These are phyloP conservation scores for Rhynchospora breviuscula DNA, from an alignment of 176 grass and related monocot species.

Conservation along the genomic window DNA sequence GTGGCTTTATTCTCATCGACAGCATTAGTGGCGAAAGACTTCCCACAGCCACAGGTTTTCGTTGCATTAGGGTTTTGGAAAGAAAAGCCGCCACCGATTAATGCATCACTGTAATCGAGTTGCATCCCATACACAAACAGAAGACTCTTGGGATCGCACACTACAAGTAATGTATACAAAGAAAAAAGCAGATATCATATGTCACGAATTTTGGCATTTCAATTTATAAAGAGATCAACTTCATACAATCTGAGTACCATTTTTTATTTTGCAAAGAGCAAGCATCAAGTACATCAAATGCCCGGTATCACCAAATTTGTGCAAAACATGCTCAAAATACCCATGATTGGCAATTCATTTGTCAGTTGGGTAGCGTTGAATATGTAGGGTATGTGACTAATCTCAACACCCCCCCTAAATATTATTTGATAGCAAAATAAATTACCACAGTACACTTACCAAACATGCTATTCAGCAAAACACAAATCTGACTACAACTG, in stretches of 20 bases:
- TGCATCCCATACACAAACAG: conserved; percentile 97
- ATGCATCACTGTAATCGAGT: conserved; percentile 83
- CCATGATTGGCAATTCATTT: background rate
- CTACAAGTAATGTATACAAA: conserved; percentile 29
- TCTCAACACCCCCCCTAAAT: background rate
- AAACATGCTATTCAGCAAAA: background rate
- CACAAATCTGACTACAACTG: background rate
- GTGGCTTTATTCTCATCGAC: conserved; percentile 40
- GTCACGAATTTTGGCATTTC: background rate
- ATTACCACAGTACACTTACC: background rate
- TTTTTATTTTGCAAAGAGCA: background rate
- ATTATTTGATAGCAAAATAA: background rate
- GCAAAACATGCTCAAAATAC: background rate
- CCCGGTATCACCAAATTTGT: background rate
- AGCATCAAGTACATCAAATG: background rate
- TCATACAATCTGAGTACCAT: background rate
- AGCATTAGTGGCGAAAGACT: conserved; percentile 74
- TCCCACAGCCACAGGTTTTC: conserved; percentile 90
- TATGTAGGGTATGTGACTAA: background rate
- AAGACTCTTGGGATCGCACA: conserved; percentile 91
- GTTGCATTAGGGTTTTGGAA: conserved; percentile 95
- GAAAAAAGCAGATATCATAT: background rate
- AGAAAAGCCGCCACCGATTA: conserved; percentile 76
- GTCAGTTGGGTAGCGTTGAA: background rate
- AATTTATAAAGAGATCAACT: background rate